Base-by-base conservation (phyloP, 345 rosid species). In the Eucalyptus tenuipes region DNA sequence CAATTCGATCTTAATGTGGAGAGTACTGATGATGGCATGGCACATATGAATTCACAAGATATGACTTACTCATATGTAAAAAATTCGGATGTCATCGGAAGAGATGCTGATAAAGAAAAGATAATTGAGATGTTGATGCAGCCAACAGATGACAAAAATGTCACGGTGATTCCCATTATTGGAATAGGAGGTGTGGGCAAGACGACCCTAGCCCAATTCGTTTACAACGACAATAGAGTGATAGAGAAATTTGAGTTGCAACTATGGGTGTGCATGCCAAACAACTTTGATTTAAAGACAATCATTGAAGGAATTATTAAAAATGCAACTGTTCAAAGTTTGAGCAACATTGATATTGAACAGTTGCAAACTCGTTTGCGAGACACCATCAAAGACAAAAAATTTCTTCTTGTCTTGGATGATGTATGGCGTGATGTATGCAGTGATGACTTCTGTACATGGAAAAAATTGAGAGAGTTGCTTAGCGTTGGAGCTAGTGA, bases 141-240 rank as follows among this genome's bases (percentile, higher is more conserved):
- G 27, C 1, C 2, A 10, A 7, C 18, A 31, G 1, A 71, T 2
- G 47, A 37, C 27, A 37, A 75, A 18, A 37, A 10, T 1, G 27
- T 71, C 27, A 3, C 27, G 1, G 45, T 37, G 8, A 75, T 75
- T 75, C 45, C 47, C 14, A 75, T 75, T 75, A 4, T 75, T 1
- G 45, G 82, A 37, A 37, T 75, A 6, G 27, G 45, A 75, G 45
- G 82, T 75, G 0, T 37, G 45, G 82, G 82, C 82, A 75, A 75
- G 27, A 71, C 82, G 0, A 3, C 2, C 27, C 45, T 75, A 37
- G 82, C 45, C 10, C 37, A 75, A 37, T 75, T 75, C 37, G 82
- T 75, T 75, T 37, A 2, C 27, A 0, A 0, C 3, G 45, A 75
- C 14, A 0, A 1, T 37, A 3, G 14, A 0, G 27, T 75, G 82